Evolutionary conservation across 2,329 filamentous ascomycete genomes (phyloP).

Genomic region (Colletotrichum orbiculare): DNA sequence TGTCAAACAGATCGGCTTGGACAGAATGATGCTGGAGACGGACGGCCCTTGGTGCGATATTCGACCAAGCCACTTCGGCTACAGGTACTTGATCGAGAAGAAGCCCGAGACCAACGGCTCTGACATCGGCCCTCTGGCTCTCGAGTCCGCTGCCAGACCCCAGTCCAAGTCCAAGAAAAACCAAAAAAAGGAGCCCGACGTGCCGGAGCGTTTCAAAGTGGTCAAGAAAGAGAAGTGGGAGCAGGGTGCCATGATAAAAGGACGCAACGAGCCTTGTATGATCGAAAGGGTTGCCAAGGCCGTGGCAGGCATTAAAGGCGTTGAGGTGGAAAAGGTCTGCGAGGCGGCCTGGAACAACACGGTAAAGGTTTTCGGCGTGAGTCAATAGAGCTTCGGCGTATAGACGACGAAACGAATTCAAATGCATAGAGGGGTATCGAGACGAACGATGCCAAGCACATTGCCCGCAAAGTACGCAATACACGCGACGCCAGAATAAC

Average conservation of each 20-base stretch:
- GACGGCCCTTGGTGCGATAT: conserved; percentile 99
- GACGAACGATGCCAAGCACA: background rate
- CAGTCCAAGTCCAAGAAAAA: conserved; percentile 58
- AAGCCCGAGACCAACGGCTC: conserved; percentile 45
- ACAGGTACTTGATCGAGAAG: conserved; percentile 70
- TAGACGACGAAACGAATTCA: conserved; percentile 25
- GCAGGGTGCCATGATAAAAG: conserved; percentile 90
- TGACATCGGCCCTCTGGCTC: conserved; percentile 28
- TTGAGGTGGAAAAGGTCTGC: conserved; percentile 83
- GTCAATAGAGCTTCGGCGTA: conserved; percentile 51
- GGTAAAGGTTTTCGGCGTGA: conserved; percentile 80
- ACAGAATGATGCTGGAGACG: conserved; percentile 91
- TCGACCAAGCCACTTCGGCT: conserved; percentile 86
- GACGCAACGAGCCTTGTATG: conserved; percentile 90
- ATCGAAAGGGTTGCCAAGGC: conserved; percentile 91
- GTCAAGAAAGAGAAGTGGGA: conserved; percentile 98
- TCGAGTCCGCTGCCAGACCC: conserved; percentile 39
- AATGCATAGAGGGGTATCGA: conserved; percentile 28
- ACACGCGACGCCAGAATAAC: too few relatives aligned
- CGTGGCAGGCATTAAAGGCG: conserved; percentile 85
- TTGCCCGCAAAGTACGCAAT: too few relatives aligned
- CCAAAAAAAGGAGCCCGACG: conserved; percentile 71
- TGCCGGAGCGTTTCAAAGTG: conserved; percentile 78
- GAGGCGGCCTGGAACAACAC: conserved; percentile 90
- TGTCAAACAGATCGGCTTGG: conserved; percentile 81